Evolutionary conservation across 495 filamentous ascomycete genomes (phyloP).

Genomic region (Durotheca rogersii): DNA sequence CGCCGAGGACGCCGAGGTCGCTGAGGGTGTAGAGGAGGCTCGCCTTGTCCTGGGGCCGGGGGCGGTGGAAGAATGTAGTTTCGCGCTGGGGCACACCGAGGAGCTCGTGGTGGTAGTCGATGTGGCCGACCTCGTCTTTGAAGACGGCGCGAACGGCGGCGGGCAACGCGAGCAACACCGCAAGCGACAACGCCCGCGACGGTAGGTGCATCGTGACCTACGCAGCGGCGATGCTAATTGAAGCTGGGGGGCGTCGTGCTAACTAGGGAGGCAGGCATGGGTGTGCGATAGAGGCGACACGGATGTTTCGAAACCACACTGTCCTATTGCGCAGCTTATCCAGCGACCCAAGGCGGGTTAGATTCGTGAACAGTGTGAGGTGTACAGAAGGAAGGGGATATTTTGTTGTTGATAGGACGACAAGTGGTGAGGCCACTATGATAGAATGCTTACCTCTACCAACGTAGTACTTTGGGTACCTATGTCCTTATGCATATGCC

Average conservation of each 20-base stretch:
- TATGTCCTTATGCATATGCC: constrained; percentile 1
- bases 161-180: constrained; percentile 41
- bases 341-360: not conserved
- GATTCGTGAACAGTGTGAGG: too few relatives aligned
- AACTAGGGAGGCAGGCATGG: too few relatives aligned
- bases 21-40: constrained; percentile 90
- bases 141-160: constrained; percentile 66
- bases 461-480: not conserved
- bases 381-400: too few relatives aligned
- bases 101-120: constrained; percentile 91
- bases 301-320: too few relatives aligned
- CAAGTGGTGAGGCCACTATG: constrained; percentile 16
- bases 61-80: constrained; percentile 93
- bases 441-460: constrained; percentile 26
- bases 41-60: constrained; percentile 74
- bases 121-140: constrained; percentile 83
- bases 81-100: constrained; percentile 76
- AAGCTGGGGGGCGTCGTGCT: constrained; percentile 3
- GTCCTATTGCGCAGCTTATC: not conserved
- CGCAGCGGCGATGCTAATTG: constrained; percentile 13
- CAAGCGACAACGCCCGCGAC: constrained; percentile 25
- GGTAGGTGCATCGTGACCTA: constrained; percentile 32
- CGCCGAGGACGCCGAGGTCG: constrained; percentile 76
- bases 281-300: too few relatives aligned
- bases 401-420: constrained; percentile 7